Evolutionary conservation across 208 protist species (phyloP), one percentile per base, ranked within the genome.

Genomic region (Acanthamoeba castellanii): DNA sequence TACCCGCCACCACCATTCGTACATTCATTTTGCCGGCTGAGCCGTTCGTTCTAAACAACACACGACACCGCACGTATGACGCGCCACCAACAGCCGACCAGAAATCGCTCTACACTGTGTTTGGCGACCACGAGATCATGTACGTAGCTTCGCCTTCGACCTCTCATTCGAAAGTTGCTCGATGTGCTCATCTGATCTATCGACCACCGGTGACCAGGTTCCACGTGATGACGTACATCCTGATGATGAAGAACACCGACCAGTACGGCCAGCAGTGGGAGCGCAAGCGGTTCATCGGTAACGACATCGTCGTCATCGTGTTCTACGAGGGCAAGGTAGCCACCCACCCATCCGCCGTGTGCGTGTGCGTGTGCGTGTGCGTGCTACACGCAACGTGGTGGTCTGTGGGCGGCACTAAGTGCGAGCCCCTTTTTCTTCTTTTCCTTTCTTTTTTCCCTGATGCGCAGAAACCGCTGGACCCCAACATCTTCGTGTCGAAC

Each of bases 191-290:
- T 1, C 37, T 42, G 30, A 84, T 14, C 16, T 6, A 55, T 14
- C 14, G 76, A 27, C 4, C 34, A 0, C 13, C 16, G 57, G 57
- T 16, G 57, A 89, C 61, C 52, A 92, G 37, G 87, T 92, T 92
- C 87, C 87, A 92, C 61, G 87, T 92, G 8, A 32, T 55, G 16
- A 85, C 76, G 18, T 37, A 85, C 20, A 18, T 85, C 42, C 76
- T 42, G 18, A 14, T 85, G 32, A 37, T 57, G 47, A 42, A 37
- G 22, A 85, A 27, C 14, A 91, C 84, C 45, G 84, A 91, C 27
- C 27, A 91, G 37, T 9, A 32, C n/a, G 50, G 84, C 25, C 84
- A 91, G 42, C 84, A 91, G 84, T 91, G 84, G 84, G 84, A 91
- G 55, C 50, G 84, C 42, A 91, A 91, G 25, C 47, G 84, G 6